These are phyloP conservation scores for Rhodotorula sp. DNA, from an alignment of 1,284 basidiomycete genomes.

Conservation along the genomic window DNA sequence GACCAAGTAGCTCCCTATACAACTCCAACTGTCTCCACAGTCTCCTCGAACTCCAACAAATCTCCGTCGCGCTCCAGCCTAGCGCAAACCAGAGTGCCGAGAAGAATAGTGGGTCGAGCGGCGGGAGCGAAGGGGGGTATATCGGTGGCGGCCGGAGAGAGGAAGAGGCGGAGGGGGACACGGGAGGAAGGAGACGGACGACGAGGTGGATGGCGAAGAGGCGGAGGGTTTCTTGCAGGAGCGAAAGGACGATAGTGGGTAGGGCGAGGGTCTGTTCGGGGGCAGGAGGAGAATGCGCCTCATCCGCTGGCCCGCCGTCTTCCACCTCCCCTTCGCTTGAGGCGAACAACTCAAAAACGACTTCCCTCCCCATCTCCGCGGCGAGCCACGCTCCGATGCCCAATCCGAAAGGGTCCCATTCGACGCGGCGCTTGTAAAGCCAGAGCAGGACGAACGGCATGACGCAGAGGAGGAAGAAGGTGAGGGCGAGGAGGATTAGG, in stretches of 20 bases:
- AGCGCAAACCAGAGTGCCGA: conserved; percentile 36
- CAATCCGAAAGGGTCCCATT: conserved; percentile 24
- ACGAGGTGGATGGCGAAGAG: conserved; percentile 31
- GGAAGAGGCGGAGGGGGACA: not conserved
- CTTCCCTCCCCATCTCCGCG: conserved; percentile 24
- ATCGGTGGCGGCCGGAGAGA: not conserved
- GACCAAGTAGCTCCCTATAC: conserved; percentile 32
- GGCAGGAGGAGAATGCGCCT: not conserved
- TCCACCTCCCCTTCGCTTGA: not conserved
- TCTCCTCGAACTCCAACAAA: conserved; percentile 27
- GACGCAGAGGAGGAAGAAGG: conserved; percentile 26
- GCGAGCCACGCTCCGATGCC: conserved; percentile 34
- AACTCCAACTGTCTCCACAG: conserved; percentile 31
- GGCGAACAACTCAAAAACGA: conserved; percentile 30
- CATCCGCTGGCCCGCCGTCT: not conserved
- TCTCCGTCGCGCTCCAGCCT: conserved; percentile 35
- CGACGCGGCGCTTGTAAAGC: conserved; percentile 20
- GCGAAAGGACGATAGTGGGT: conserved; percentile 29
- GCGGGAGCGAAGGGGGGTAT: conserved; percentile 18
- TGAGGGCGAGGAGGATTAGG: conserved; percentile 27
- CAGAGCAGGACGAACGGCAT: conserved; percentile 17
- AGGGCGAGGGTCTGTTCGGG: conserved; percentile 6
- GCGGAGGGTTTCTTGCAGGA: conserved; percentile 34
- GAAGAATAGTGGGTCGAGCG: conserved; percentile 39
- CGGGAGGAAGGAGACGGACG: conserved; percentile 33